phyloP scores from a whole-genome alignment of 306 rosid species.

The Inga leiocalycina region DNA sequence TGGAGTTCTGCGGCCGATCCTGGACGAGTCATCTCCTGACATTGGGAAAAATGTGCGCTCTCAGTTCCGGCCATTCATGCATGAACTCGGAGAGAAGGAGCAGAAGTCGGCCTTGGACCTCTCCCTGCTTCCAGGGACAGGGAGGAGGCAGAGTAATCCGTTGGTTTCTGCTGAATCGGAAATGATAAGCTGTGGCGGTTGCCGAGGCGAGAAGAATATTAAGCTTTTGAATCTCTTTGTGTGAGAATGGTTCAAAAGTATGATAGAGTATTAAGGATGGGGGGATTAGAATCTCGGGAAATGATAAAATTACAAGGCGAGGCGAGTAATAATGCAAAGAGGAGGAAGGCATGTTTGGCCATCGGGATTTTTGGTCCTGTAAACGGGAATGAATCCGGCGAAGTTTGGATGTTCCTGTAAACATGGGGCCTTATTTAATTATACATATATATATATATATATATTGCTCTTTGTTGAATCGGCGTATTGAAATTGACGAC shows the following conservation, averaged over 20 bases:
- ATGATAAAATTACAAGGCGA: not conserved
- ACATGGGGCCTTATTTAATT: not conserved
- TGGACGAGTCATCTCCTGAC: conserved; percentile 1
- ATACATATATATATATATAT: not conserved
- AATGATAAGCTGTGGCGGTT: conserved; percentile 13
- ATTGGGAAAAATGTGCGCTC: not conserved
- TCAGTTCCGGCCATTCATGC: conserved; percentile 10
- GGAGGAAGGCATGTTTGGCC: not conserved
- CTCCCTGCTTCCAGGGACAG: not conserved
- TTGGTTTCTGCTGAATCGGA: conserved; percentile 47
- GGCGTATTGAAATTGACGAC: not conserved
- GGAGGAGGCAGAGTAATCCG: conserved; percentile 12
- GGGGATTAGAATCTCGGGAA: not conserved
- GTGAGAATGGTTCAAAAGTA: not conserved
- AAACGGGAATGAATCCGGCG: not conserved
- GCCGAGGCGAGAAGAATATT: conserved; percentile 24
- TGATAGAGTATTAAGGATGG: not conserved
- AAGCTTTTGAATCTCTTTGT: conserved; percentile 59
- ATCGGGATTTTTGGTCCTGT: not conserved
- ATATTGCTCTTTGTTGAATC: too few relatives aligned
- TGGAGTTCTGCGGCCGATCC: not conserved
- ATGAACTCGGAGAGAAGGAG: not conserved
- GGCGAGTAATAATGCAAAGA: conserved; percentile 2
- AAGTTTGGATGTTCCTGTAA: too few relatives aligned
- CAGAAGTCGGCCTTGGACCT: not conserved